Evolutionary conservation across 805 yeast species (phyloP).

Genomic region (Novakomyces olei): DNA sequence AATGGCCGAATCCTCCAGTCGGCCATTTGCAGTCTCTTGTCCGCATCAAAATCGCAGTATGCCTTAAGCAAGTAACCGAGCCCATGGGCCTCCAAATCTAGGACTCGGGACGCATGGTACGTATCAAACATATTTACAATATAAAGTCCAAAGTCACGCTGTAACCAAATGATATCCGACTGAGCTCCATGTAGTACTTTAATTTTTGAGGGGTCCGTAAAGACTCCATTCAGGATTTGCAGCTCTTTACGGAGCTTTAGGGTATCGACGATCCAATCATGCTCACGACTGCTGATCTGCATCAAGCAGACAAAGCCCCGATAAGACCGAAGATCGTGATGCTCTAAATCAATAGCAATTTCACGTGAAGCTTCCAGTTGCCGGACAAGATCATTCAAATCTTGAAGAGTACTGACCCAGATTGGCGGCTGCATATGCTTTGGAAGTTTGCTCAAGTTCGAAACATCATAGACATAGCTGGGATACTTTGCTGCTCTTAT

Average conservation of each 20-base stretch:
- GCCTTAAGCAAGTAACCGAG: conserved; percentile 64
- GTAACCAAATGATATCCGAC: conserved; percentile 94
- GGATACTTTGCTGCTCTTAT: conserved; percentile 54
- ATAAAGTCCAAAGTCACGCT: conserved; percentile 80
- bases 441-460: no score
- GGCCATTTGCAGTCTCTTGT: conserved; percentile 85
- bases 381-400: conserved; percentile 31
- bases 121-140: conserved; percentile 83
- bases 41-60: conserved; percentile 64
- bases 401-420: conserved; percentile 46
- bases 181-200: conserved; percentile 92
- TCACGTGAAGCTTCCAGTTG: conserved; percentile 31
- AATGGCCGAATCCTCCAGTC: conserved; percentile 92
- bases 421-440: no score
- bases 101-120: conserved; percentile 58
- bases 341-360: conserved; percentile 87
- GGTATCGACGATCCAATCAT: conserved; percentile 77
- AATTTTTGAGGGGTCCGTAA: conserved; percentile 57
- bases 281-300: conserved; percentile 70
- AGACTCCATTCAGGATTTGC: conserved; percentile 41
- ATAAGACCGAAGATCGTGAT: conserved; percentile 78
- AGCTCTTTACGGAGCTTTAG: conserved; percentile 55
- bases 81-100: conserved; percentile 66
- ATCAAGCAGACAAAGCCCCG: conserved; percentile 77
- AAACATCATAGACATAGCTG: conserved; percentile 23